A percentile compares a stretch with the other conserved stretches of the same genome.
Conservation (phyloP, 2,329 filamentous ascomycete genomes). For the Nigrospora oryzae region DNA sequence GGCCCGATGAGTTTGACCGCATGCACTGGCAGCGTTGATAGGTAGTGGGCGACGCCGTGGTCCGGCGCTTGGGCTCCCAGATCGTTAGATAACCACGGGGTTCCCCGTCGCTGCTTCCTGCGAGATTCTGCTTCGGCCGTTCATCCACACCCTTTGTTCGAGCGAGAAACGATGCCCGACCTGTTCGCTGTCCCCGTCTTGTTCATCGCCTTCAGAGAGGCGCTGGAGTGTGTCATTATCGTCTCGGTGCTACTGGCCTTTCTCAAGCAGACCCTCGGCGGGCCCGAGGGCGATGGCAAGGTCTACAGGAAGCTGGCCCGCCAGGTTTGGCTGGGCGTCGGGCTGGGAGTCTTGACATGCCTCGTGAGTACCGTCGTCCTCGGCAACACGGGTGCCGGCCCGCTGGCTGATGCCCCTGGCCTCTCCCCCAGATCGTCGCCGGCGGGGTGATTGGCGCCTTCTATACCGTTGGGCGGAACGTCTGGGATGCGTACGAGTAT, state of each 20-base stretch:
- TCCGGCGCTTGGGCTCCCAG: neutral
- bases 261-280: slow-evolving; percentile 68
- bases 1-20: too few species aligned
- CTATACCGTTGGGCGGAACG: slow-evolving; percentile 59
- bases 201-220: slow-evolving; percentile 81
- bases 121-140: neutral
- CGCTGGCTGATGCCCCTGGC: too few species aligned
- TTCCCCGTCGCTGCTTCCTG: neutral
- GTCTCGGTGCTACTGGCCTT: slow-evolving; percentile 82
- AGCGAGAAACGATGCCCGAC: slow-evolving; percentile 2
- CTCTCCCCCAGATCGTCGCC: slow-evolving; percentile 34
- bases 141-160: neutral
- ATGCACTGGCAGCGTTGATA: too few species aligned
- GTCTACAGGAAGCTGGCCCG: slow-evolving; percentile 60
- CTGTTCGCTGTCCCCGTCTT: slow-evolving; percentile 46
- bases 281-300: slow-evolving; percentile 49
- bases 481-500: slow-evolving; percentile 61
- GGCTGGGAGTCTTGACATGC: slow-evolving; percentile 54
- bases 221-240: slow-evolving; percentile 75
- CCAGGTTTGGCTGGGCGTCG: slow-evolving; percentile 66
- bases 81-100: neutral
- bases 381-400: too few species aligned
- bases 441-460: slow-evolving; percentile 64
- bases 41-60: neutral
- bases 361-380: slow-evolving; percentile 27